phyloP scores from a whole-genome alignment of 2,329 filamentous ascomycete species.

The Chaetomium sp. region DNA sequence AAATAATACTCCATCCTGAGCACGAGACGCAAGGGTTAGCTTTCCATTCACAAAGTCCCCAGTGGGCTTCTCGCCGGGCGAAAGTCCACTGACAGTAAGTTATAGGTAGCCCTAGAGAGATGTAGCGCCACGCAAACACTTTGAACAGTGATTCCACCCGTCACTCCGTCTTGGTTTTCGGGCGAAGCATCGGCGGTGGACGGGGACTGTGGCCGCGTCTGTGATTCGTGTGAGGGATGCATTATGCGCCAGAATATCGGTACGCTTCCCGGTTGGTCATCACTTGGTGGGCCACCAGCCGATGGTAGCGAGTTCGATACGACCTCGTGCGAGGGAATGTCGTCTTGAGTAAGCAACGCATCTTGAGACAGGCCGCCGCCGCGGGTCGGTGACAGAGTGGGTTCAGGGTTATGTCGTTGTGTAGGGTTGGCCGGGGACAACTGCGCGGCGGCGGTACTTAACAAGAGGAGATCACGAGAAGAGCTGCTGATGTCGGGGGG shows the following conservation, averaged over 20 bases:
- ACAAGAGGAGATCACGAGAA: neutral
- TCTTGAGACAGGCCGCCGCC: neutral
- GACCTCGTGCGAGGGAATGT: neutral
- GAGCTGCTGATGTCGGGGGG: too few relatives aligned
- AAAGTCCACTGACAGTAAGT: slow-evolving; percentile 1
- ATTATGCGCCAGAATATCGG: slow-evolving; percentile 7
- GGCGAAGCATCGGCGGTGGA: neutral
- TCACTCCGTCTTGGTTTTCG: neutral
- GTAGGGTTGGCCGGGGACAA: neutral
- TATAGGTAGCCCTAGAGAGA: neutral
- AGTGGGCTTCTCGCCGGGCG: neutral
- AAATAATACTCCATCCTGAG: slow-evolving; percentile 4
- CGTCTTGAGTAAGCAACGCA: neutral
- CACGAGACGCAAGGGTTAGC: neutral
- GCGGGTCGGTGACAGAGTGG: neutral
- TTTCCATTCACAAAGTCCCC: neutral
- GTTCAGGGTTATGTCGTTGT: neutral
- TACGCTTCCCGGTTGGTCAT: neutral
- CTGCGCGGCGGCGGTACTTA: neutral
- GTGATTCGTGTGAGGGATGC: slow-evolving; percentile 8
- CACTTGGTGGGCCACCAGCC: neutral
- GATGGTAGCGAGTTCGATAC: neutral
- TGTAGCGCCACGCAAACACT: neutral
- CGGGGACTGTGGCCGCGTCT: slow-evolving; percentile 5
- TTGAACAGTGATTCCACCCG: neutral